A percentile compares a stretch with the other conserved stretches of the same genome.
phyloP scores from a whole-genome alignment of 768 basidiomycete species.

The Tubosaeta sp. region DNA sequence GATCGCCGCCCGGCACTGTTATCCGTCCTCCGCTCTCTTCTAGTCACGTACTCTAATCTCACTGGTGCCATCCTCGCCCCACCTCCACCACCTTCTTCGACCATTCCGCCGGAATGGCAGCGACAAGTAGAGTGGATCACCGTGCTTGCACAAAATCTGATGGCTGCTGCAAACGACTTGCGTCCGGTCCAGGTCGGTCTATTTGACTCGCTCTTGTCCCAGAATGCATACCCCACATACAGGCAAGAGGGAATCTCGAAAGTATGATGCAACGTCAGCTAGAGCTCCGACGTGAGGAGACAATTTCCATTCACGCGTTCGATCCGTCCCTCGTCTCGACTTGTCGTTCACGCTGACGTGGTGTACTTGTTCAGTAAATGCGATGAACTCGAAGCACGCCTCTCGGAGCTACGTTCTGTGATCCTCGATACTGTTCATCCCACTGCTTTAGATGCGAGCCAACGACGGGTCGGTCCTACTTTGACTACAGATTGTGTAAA shows the following conservation, averaged over 20 bases:
- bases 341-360: slow-evolving; percentile 7
- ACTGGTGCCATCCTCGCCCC: slow-evolving; percentile 67
- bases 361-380: slow-evolving; percentile 51
- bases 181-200: slow-evolving; percentile 75
- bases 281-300: slow-evolving; percentile 69
- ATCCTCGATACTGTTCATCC: slow-evolving; percentile 13
- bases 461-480: slow-evolving; percentile 16
- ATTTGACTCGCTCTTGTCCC: background rate
- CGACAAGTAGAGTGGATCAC: slow-evolving; percentile 77
- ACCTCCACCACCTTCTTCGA: slow-evolving; percentile 46
- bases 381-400: slow-evolving; percentile 59
- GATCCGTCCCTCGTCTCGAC: slow-evolving; percentile 19
- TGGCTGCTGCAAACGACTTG: slow-evolving; percentile 86
- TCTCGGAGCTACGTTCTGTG: slow-evolving; percentile 47
- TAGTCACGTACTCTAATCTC: slow-evolving; percentile 74
- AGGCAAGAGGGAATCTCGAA: slow-evolving; percentile 82
- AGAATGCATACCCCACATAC: slow-evolving; percentile 1
- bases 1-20: slow-evolving; percentile 75
- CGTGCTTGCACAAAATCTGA: slow-evolving; percentile 77
- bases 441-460: background rate
- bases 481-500: background rate
- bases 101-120: slow-evolving; percentile 62
- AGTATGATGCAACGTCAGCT: slow-evolving; percentile 78
- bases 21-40: slow-evolving; percentile 68
- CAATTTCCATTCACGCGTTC: slow-evolving; percentile 62